Conservation (phyloP, 2,329 filamentous ascomycete genomes). For the Fusarium tanahbumbuense region DNA sequence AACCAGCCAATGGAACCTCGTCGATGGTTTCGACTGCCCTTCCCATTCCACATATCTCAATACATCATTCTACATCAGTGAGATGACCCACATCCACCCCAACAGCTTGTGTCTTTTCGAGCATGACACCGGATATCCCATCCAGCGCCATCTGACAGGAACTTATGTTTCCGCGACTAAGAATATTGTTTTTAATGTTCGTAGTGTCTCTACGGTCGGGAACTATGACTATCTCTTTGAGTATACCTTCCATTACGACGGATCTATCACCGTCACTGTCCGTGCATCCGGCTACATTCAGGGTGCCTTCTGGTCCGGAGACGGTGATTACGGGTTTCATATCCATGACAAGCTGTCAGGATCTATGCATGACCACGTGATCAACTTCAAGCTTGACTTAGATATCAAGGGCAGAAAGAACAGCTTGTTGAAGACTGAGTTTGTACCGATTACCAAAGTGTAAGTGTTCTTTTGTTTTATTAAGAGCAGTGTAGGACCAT, state of each 20-base stretch:
- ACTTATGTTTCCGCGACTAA: constrained; percentile 59
- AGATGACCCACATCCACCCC: constrained; percentile 58
- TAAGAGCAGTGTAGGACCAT: rapidly evolving
- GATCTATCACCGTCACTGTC: constrained; percentile 63
- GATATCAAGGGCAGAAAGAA: constrained; percentile 63
- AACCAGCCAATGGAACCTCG: constrained; percentile 57
- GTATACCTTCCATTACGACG: constrained; percentile 64
- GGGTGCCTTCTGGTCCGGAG: constrained; percentile 58
- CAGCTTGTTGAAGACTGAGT: constrained; percentile 53
- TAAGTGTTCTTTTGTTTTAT: not conserved
- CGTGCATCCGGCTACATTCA: constrained; percentile 67
- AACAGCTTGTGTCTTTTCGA: constrained; percentile 69
- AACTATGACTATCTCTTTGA: constrained; percentile 67
- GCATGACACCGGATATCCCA: constrained; percentile 60
- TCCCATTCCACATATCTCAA: constrained; percentile 63
- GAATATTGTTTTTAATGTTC: constrained; percentile 60
- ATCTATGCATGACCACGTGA: constrained; percentile 66
- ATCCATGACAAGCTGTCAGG: constrained; percentile 62
- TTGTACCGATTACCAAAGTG: constrained; percentile 40
- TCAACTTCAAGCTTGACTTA: constrained; percentile 67
- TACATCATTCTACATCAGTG: constrained; percentile 57
- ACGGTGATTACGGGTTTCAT: constrained; percentile 62
- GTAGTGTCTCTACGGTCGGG: constrained; percentile 62
- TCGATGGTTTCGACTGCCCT: constrained; percentile 65
- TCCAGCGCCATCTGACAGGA: constrained; percentile 60